These are phyloP conservation scores for Colletotrichum lindemuthianum DNA, from an alignment of 2,329 filamentous ascomycete genomes.

Conservation along the genomic window DNA sequence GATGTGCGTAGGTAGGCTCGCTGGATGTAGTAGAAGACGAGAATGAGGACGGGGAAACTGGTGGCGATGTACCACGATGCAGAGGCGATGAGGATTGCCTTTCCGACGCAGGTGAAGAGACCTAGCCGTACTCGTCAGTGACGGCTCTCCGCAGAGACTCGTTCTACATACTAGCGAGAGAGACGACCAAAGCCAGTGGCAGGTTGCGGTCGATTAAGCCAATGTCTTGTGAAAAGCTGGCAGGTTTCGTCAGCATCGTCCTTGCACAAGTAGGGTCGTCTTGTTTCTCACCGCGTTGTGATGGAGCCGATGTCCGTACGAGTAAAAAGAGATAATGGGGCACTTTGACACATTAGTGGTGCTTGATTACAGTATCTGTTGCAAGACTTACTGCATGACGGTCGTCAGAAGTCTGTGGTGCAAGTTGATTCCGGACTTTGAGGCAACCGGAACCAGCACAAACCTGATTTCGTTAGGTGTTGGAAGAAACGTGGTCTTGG, in stretches of 20 bases:
- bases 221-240: slow-evolving; percentile 40
- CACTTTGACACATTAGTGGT: slow-evolving; percentile 6
- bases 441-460: slow-evolving; percentile 26
- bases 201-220: slow-evolving; percentile 41
- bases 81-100: slow-evolving; percentile 52
- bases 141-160: neutral
- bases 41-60: slow-evolving; percentile 43
- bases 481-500: neutral
- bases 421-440: slow-evolving; percentile 29
- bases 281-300: slow-evolving; percentile 37
- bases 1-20: slow-evolving; percentile 54
- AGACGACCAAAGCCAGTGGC: slow-evolving; percentile 38
- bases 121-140: slow-evolving; percentile 5
- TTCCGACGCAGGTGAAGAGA: slow-evolving; percentile 43
- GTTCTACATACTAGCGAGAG: slow-evolving; percentile 25
- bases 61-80: slow-evolving; percentile 52
- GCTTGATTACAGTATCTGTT: too few species aligned
- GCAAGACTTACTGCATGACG: slow-evolving; percentile 24
- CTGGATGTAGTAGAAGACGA: slow-evolving; percentile 46
- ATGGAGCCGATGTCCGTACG: slow-evolving; percentile 39
- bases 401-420: slow-evolving; percentile 29
- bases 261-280: neutral
- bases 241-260: neutral
- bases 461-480: slow-evolving; percentile 10
- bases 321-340: slow-evolving; percentile 36